A percentile compares a stretch with the other conserved stretches of the same genome.
These are phyloP conservation scores for Ammopiptanthus mongolicus DNA, from an alignment of 306 rosid genomes.

Conservation along the genomic window DNA sequence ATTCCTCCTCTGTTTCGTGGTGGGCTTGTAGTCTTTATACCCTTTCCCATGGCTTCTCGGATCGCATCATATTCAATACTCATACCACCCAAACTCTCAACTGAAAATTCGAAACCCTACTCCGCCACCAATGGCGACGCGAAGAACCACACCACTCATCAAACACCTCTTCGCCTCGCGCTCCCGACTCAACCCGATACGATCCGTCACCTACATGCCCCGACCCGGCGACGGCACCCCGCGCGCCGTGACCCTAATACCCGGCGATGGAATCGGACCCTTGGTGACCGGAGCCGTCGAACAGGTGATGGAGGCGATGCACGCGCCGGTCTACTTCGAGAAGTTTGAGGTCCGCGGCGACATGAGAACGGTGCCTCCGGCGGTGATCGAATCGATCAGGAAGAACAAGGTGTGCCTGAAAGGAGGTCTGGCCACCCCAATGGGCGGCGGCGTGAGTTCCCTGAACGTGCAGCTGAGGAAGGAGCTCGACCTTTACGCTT, in stretches of 20 bases:
- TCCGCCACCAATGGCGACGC: constrained; percentile 46
- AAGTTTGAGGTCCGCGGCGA: constrained; percentile 59
- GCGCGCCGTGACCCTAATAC: constrained; percentile 67
- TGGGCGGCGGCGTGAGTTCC: constrained; percentile 87
- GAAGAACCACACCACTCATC: constrained; percentile 33
- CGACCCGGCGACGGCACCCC: constrained; percentile 81
- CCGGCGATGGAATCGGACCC: constrained; percentile 83
- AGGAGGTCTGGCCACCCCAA: constrained; percentile 73
- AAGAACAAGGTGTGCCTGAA: constrained; percentile 85
- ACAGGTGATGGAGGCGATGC: constrained; percentile 88
- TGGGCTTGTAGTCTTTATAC: no score
- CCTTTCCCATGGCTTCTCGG: constrained; percentile 19
- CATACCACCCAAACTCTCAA: neutral
- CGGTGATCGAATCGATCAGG: constrained; percentile 69
- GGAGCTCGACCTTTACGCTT: constrained; percentile 87
- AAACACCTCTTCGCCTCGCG: constrained; percentile 15
- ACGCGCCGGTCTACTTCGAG: constrained; percentile 77
- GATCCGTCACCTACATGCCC: constrained; percentile 82
- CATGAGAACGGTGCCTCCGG: constrained; percentile 60
- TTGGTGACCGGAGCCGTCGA: constrained; percentile 74
- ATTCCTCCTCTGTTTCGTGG: neutral
- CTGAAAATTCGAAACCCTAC: constrained; percentile 5
- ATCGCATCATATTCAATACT: constrained; percentile 4
- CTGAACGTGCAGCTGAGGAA: constrained; percentile 70
- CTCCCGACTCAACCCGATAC: constrained; percentile 28